Percentiles rank a stretch among this genome's conserved stretches.
Conservation (phyloP, 352 stramenopile species). For the Detonula confervacea region DNA sequence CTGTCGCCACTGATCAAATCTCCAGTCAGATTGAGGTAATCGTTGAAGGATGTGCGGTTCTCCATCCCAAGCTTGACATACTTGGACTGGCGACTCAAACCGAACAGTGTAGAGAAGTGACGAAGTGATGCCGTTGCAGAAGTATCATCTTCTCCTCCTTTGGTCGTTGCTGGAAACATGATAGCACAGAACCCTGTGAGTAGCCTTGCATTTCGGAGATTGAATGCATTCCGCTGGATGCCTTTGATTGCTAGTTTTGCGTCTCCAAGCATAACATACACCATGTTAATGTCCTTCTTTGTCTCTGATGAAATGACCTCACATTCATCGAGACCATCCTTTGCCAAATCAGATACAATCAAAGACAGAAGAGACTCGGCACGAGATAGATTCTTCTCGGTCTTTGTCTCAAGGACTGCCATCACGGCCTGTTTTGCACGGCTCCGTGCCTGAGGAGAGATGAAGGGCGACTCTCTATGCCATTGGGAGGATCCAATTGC, state of each 20-base stretch:
- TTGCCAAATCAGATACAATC: neutral
- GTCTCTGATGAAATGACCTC: neutral
- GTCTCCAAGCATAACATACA: neutral
- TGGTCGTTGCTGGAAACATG: neutral
- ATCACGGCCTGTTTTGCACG: neutral
- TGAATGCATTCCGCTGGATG: neutral
- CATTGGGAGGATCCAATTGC: neutral
- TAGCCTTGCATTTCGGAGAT: neutral
- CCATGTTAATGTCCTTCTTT: neutral
- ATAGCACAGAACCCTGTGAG: neutral
- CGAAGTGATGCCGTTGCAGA: neutral
- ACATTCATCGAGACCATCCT: neutral
- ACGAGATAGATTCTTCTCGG: neutral
- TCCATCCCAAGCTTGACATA: constrained; percentile 1
- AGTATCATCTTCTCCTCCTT: neutral
- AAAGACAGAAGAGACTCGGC: neutral
- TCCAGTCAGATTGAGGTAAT: neutral
- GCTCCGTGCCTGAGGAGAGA: neutral
- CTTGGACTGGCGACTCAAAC: neutral
- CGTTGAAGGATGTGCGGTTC: neutral
- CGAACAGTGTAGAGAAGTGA: constrained; percentile 6
- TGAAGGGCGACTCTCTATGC: neutral
- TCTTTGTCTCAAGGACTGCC: neutral
- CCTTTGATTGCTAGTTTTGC: neutral
- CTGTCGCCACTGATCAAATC: neutral